These are phyloP conservation scores for Beauveria asiatica DNA, from an alignment of 2,329 filamentous ascomycete genomes.

Conservation along the genomic window DNA sequence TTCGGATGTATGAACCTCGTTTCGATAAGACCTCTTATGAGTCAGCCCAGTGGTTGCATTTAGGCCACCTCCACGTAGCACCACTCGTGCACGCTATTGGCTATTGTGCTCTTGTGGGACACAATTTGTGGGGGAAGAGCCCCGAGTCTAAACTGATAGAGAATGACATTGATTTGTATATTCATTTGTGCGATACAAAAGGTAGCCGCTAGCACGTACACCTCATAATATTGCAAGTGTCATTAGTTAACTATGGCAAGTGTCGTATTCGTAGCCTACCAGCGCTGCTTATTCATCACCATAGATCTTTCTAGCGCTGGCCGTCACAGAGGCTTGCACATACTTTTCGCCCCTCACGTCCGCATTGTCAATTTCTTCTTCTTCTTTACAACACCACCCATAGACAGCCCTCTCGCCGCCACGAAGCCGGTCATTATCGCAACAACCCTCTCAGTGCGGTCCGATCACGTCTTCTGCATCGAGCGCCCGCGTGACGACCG, in stretches of 20 bases:
- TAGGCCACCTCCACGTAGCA: not conserved
- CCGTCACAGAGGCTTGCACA: constrained; percentile 11
- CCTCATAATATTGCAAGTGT: not conserved
- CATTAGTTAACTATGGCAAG: too few species aligned
- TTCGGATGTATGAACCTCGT: not conserved
- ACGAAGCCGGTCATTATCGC: constrained; percentile 27
- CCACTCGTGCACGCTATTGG: not conserved
- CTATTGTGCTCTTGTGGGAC: not conserved
- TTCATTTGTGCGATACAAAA: not conserved
- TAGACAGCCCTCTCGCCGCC: constrained; percentile 24
- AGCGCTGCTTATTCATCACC: not conserved
- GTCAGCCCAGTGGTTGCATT: not conserved
- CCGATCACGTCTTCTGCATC: constrained; percentile 14
- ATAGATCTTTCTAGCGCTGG: not conserved
- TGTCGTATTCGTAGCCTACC: not conserved
- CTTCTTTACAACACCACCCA: constrained; percentile 19
- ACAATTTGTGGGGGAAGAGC: not conserved
- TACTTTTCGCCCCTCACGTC: constrained; percentile 9
- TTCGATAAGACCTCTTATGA: not conserved
- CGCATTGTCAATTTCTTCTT: constrained; percentile 14
- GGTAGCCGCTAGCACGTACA: not conserved
- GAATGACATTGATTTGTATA: not conserved
- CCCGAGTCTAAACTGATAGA: not conserved
- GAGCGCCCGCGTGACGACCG: constrained; percentile 17
- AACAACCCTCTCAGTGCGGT: constrained; percentile 9